Base-by-base conservation (phyloP, 2,329 filamentous ascomycete species). In the Venturia aucupariae region DNA sequence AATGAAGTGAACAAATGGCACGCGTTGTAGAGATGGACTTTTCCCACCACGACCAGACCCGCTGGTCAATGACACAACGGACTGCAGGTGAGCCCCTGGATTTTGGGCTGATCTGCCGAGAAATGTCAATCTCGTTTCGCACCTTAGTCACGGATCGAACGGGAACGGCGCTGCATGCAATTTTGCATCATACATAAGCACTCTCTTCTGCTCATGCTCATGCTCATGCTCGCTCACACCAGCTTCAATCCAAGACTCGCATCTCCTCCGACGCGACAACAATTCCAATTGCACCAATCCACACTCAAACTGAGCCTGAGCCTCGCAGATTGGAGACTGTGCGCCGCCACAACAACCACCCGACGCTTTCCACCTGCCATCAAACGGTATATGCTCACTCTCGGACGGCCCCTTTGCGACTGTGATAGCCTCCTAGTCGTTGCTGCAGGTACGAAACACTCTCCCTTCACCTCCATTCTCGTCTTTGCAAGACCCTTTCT, bases 261-360 rank as follows among this genome's bases (percentile, higher is more conserved):
- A 54, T 30, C 51, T 57, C 30, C 51, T 27, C 51, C 0, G 17
- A 15, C 27, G 51, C 27, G 27, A 57, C 51, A 1, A 55, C 24
- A 57, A 57, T 57, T 57, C 30, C 51, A 57, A 35, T 57, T 57
- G 51, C 51, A 11, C 51, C 30, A 10, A 30, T 3, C 48, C 22
- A 57, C 51, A 35, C 27, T 57, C 51, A 57, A 57, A n/a, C 17
- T 57, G 30, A 57, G 51, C 51, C 17, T 57, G 30, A 57, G 51
- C 51, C 51, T 35, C 27, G 30, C 30, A 57, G 30, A 35, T 19
- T 57, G 11, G 24, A 19, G 3, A 54, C 48, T 54, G 46, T 44
- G 27, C 48, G 48, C 48, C 24, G n/a, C n/a, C n/a, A n/a, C n/a
- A n/a, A n/a, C 48, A 57, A 35, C 19, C 11, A 4, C 42, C 22